Evolutionary conservation across 2,329 filamentous ascomycete species (phyloP).

Genomic region (Dothistroma pini): DNA sequence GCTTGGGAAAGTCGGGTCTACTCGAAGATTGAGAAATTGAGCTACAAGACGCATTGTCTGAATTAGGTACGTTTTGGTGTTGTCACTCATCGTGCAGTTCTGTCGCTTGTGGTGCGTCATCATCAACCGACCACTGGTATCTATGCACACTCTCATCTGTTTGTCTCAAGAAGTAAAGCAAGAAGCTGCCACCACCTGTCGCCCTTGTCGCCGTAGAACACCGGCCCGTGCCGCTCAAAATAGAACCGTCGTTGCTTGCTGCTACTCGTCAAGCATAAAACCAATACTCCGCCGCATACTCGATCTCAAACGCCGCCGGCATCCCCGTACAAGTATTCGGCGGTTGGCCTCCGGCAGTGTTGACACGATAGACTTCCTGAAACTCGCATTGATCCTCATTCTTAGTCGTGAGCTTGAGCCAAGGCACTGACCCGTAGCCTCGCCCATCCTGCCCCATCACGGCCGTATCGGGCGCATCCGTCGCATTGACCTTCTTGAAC

Average conservation of each 20-base stretch:
- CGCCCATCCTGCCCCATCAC: slow-evolving; percentile 53
- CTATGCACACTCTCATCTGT: slow-evolving; percentile 7
- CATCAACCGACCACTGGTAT: slow-evolving; percentile 3
- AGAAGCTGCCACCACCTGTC: not conserved
- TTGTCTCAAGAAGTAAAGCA: not conserved
- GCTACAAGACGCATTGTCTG: not conserved
- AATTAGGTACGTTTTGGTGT: not conserved
- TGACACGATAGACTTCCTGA: slow-evolving; percentile 75
- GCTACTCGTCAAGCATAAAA: slow-evolving; percentile 40
- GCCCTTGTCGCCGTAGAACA: not conserved
- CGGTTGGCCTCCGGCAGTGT: slow-evolving; percentile 76
- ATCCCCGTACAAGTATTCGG: slow-evolving; percentile 69
- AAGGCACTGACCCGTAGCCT: slow-evolving; percentile 68
- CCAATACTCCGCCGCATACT: slow-evolving; percentile 82
- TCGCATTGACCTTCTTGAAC: slow-evolving; percentile 59
- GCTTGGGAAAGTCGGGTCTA: not conserved
- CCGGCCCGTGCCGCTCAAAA: not conserved
- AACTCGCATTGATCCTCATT: slow-evolving; percentile 55
- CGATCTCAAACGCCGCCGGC: slow-evolving; percentile 62
- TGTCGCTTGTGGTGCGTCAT: not conserved
- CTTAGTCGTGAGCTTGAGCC: slow-evolving; percentile 65
- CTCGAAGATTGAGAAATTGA: not conserved
- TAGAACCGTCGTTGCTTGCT: not conserved
- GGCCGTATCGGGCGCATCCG: slow-evolving; percentile 60
- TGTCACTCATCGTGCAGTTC: not conserved